phyloP scores from a whole-genome alignment of 768 basidiomycete genomes.

The Trametes elegans region DNA sequence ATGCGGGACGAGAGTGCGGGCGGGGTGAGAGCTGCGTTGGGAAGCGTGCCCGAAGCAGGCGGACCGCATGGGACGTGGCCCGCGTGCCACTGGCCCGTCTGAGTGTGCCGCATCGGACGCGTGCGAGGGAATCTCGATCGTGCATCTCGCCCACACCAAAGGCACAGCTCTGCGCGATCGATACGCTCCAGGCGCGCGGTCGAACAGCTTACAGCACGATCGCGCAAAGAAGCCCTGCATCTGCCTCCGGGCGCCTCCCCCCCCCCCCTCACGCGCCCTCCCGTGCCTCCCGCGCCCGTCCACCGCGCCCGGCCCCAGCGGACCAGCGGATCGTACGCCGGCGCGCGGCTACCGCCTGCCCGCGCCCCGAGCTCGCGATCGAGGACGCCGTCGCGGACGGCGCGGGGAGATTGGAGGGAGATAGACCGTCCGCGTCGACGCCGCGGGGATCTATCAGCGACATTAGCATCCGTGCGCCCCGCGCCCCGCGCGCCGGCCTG shows the following conservation, averaged over 20 bases:
- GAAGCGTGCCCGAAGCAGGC: slow-evolving; percentile 14
- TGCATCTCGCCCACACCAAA: slow-evolving; percentile 12
- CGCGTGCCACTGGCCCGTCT: slow-evolving; percentile 2
- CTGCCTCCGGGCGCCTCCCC: not conserved
- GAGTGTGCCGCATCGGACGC: slow-evolving; percentile 9
- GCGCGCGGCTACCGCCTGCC: not conserved
- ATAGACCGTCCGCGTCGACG: slow-evolving; percentile 17
- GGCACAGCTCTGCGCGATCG: slow-evolving; percentile 14
- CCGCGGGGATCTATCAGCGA: slow-evolving; percentile 16
- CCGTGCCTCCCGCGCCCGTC: not conserved
- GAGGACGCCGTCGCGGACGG: slow-evolving; percentile 3
- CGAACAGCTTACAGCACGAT: slow-evolving; percentile 7
- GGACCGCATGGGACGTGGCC: slow-evolving; percentile 17
- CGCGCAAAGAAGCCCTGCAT: slow-evolving; percentile 11
- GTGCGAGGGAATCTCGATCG: slow-evolving; percentile 10
- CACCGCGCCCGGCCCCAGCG: not conserved
- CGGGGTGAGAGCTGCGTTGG: slow-evolving; percentile 10
- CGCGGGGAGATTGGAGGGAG: slow-evolving; percentile 20
- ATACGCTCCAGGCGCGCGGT: slow-evolving; percentile 13
- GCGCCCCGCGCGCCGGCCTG: not conserved
- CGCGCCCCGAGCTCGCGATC: not conserved
- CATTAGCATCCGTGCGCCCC: slow-evolving; percentile 1
- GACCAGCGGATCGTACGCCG: slow-evolving; percentile 1
- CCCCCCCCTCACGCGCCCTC: not conserved
- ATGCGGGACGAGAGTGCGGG: not conserved